Percentiles rank a stretch among this genome's conserved stretches.
These are phyloP conservation scores for Aspergillus texensis DNA, from an alignment of 2,329 filamentous ascomycete genomes.

Conservation along the genomic window DNA sequence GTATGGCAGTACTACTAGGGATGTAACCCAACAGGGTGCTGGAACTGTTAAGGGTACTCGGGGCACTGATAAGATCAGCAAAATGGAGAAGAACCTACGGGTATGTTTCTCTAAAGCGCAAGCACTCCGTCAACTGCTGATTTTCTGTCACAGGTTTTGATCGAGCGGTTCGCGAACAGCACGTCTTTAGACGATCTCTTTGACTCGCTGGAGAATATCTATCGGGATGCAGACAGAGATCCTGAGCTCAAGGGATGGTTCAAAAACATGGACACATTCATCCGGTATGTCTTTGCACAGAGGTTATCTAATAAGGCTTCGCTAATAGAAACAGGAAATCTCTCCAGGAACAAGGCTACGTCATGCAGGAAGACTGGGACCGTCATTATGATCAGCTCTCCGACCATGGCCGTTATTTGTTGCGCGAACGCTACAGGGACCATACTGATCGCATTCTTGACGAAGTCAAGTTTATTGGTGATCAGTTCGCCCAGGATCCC, in stretches of 20 bases:
- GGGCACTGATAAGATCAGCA: conserved; percentile 62
- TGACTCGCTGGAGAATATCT: conserved; percentile 81
- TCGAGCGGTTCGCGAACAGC: conserved; percentile 94
- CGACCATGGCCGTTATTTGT: conserved; percentile 80
- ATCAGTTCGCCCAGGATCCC: conserved; percentile 86
- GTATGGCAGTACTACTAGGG: conserved; percentile 75
- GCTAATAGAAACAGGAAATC: conserved; percentile 58
- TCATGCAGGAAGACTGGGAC: conserved; percentile 78
- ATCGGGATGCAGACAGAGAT: conserved; percentile 82
- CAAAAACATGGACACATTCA: conserved; percentile 72
- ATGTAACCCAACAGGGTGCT: conserved; percentile 64
- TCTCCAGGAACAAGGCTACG: conserved; percentile 86
- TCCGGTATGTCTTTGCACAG: conserved; percentile 52
- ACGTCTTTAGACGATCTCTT: conserved; percentile 88
- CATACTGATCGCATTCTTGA: conserved; percentile 87
- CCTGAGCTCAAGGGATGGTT: conserved; percentile 90
- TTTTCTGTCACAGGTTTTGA: conserved; percentile 66
- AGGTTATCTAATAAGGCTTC: neutral
- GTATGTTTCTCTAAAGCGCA: conserved; percentile 48
- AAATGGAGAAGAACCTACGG: conserved; percentile 78
- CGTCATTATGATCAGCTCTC: conserved; percentile 82
- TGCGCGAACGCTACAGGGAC: conserved; percentile 82
- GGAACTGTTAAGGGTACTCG: conserved; percentile 74
- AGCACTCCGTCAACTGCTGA: conserved; percentile 52
- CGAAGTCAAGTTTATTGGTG: conserved; percentile 84